Base-by-base conservation (phyloP, 371 early-diverging fungal genomes). In the Mucor plumbeus region DNA sequence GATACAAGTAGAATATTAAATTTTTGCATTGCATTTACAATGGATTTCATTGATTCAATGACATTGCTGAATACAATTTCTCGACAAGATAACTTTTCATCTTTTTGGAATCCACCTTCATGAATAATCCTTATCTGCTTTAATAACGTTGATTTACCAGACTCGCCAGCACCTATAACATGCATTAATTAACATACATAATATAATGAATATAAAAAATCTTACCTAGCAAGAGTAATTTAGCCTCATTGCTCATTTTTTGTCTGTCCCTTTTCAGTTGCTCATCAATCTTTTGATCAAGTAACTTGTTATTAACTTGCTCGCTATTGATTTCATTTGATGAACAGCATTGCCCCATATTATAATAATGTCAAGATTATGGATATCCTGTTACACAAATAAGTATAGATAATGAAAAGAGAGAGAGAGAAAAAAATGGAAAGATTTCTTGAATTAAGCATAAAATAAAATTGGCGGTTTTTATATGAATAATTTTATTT, bases 111-210 rank as follows among this genome's bases (percentile, higher is more conserved):
- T 3, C 98, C 98, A 61, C 88, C 90, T 63, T 92, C 95, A 76
- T 98, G 97, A 69, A 98, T 96, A 38, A 97, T 86, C 73, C 93
- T 92, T 96, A 98, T 97, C 73, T 98, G 97, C 76, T 98, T 98
- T 41, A 98, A 79, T 62, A 98, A 92, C n/a, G 98, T 98, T 48
- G 93, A 92, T 79, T 98, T 98, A 31, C 98, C 98, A 0, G 97
- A 96, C 82, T 98, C 98, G 53, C 98, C 98, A 19, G 97, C 95
- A 53, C 98, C 97, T 15, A 98, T 85, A 56, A 98, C 81, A 21
- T 97, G 83, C 92, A 97, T 92, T 87, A 26, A 26, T 26, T 26
- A 38, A 26, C 0, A 4, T 34, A 36, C 15, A 39, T 26, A 26
- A 39, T 26, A 26, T 26, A 26, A 26, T 26, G 26, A 26, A 1